Evolutionary conservation across 352 stramenopile species (phyloP), one percentile per base, ranked within the genome.

Genomic region (Globisporangium parvum): DNA sequence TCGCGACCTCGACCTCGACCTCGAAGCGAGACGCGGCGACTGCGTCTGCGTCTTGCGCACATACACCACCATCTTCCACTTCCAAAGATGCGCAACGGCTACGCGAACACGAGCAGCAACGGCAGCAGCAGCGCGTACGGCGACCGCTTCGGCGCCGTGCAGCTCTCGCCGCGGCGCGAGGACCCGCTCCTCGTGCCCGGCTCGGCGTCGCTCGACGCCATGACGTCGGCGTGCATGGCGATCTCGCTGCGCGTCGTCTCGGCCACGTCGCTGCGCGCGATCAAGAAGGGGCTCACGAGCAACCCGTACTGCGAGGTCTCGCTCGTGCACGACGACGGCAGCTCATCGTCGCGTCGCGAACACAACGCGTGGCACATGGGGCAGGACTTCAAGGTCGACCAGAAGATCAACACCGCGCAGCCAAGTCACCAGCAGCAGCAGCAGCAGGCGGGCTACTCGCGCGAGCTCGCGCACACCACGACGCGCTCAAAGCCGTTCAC

Each of bases 221-320:
- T 88, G 65, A 56, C 70, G 51, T 67, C 71, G n/a, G 71, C 75
- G 6, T 87, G 65, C 53, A 73, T 86, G 54, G 71, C 67, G 47
- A 67, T 88, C 47, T 84, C 71, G 24, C 51, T 87, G 37, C 75
- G 77, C 56, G 67, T 88, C 4, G 76, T 84, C 46, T 66, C 76
- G 17, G 80, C 77, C 24, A 65, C 74, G 52, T 67, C 69, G 37
- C 69, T 91, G 67, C 74, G 74, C 17, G 65, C 80, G 10, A 80
- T 88, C 72, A 70, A 80, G 50, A 91, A 91, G 55, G 69, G 69
- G 8, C 69, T 91, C 51, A 87, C 69, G 12, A 88, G 77, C 55
- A 77, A 87, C 63, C 70, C 80, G 39, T 78, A 83, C 68, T 79
- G 77, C 50, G 80, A 91, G 55, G 73, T 87, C 55, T 78, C 80